Evolutionary conservation across 192 early-diverging fungal genomes (phyloP), one percentile per base, ranked within the genome.

Genomic region (Coemansia sp.): DNA sequence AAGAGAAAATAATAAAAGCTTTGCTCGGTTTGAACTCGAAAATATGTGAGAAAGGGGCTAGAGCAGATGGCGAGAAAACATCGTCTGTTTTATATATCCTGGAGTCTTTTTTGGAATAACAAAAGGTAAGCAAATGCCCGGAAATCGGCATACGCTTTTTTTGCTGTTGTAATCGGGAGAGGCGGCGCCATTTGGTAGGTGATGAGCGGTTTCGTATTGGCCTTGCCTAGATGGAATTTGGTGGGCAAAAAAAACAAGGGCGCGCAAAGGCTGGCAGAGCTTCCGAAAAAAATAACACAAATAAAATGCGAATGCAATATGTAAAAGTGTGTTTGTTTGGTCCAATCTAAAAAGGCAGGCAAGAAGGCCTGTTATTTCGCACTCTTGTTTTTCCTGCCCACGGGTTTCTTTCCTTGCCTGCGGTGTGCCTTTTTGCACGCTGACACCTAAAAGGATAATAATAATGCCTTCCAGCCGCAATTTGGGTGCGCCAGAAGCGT

Each of bases 51-150:
- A 38, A 50, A 38, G 16, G 11, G 32, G 56, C 65, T 44, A 42
- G 21, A 56, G 53, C 43, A 56, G 54, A 65, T 41, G 56, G 56
- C 52, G 53, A 52, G 52, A 21, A 43, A 54, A 38, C 38, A 59
- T 41, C 38, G 39, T 59, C 26, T 52, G 52, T 56, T 65, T 65
- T 65, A 65, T 65, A 65, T 65, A 32, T 32, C 48, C 23, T 21
- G 52, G 52, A 19, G 15, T 54, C 52, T 8, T 21, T 21, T 54
- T 50, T 50, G 48, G n/a, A 8, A 50, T 50, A 18, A 18, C 48
- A 50, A 18, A 9, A 32, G 32, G 32, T 32, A 32, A 32, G 32
- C 32, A 32, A 45, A 45, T 10, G 13, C 39, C 57, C 57, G 57
- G 57, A 59, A 59, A 59, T 59, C 57, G 57, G 57, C 52, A 54